Evolutionary conservation across 352 stramenopile genomes (phyloP), one percentile per base, ranked within the genome.

Genomic region (Phytophthora colocasiae): DNA sequence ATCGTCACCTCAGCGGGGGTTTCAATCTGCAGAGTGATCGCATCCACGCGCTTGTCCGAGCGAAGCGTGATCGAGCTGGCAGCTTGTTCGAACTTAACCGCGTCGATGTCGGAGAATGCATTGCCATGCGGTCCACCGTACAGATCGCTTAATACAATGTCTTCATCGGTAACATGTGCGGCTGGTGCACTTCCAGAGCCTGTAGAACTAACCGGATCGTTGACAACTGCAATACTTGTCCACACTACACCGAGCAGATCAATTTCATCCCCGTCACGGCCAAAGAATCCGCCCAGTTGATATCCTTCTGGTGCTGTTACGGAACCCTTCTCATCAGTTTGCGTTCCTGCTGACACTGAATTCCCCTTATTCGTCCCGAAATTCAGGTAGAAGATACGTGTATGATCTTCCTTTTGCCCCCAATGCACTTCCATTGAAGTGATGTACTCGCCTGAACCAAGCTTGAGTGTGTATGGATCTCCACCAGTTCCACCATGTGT

Each of bases 261-360:
- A 12, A 71, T 71, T 19, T 71, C 63, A 12, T 71, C 63, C 5
- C 63, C 63, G 9, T 67, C 63, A 9, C 63, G 63, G 26, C 63
- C 63, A 51, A 71, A 71, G 27, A 71, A 67, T 6, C 63, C 57
- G 3, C 63, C 63, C 4, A 71, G 27, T 17, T 71, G 57, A 43
- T 67, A 71, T 3, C 63, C 63, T 6, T 56, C 49, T 0, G 63
- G 63, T n/a, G 63, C 63, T 29, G 40, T 62, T n/a, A 62, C 50
- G 0, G 57, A 53, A 0, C 56, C 57, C 24, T 48, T 66, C 32
- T 71, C 38, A 14, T 71, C 56, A 1, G 63, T 71, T 22, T 62
- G 32, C 2, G 63, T 66, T 29, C 63, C 63, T 26, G 40, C 56
- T 10, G 56, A 58, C 6, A 71, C 34, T 1, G 49, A 48, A 34